Evolutionary conservation across 2,329 filamentous ascomycete species (phyloP).

Genomic region (Cladorrhinum sp.): DNA sequence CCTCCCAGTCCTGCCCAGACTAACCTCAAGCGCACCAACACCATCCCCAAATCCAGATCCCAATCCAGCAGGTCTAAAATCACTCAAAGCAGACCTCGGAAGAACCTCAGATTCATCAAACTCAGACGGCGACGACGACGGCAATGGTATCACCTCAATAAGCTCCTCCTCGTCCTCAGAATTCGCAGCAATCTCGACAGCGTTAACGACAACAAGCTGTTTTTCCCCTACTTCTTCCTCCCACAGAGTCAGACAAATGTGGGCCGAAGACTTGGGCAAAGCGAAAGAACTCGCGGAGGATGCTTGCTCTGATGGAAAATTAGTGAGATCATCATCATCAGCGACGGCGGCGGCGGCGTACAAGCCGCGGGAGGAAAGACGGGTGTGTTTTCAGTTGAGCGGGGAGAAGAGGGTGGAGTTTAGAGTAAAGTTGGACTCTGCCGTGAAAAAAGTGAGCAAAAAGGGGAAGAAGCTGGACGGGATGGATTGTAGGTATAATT

Average conservation of each 20-base stretch:
- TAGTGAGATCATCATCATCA: too few species aligned
- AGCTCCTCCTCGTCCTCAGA: too few species aligned
- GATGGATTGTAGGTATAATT: neutral
- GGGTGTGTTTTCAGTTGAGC: neutral
- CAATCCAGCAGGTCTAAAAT: neutral
- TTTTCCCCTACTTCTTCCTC: neutral
- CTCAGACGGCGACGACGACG: neutral
- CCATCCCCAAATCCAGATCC: too few species aligned
- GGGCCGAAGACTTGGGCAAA: too few species aligned
- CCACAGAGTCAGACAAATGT: too few species aligned
- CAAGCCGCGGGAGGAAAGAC: neutral
- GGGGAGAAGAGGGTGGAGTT: neutral
- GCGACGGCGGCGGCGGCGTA: neutral
- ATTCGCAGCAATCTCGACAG: neutral
- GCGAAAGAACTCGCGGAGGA: too few species aligned
- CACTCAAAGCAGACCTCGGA: neutral
- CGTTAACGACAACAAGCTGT: neutral
- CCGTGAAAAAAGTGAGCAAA: neutral
- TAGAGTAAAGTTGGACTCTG: neutral
- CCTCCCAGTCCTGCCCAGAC: neutral
- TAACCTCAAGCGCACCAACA: neutral
- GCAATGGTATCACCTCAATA: too few species aligned
- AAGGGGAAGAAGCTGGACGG: neutral
- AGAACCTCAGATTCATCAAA: neutral
- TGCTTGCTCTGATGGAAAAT: too few species aligned